A percentile compares a stretch with the other conserved stretches of the same genome.
Conservation (phyloP, 139 green algal genomes). For the Coccomyxa sp. region DNA sequence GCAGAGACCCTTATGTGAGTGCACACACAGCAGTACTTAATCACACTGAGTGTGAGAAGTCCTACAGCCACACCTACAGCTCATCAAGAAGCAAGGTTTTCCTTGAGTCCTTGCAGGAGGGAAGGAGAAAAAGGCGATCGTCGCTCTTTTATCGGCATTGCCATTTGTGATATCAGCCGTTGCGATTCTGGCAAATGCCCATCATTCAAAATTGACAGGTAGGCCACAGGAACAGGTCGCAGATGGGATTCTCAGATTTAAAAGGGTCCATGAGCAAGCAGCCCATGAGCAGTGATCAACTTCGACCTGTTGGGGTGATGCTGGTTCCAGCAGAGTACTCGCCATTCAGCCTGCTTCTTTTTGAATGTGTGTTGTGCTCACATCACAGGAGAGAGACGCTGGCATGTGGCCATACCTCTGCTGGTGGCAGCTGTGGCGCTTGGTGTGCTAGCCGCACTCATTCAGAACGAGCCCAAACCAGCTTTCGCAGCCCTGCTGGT, state of each 20-base stretch:
- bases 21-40: background rate
- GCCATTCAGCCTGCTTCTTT: no score
- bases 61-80: background rate
- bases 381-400: background rate
- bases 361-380: background rate
- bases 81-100: background rate
- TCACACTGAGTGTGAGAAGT: background rate
- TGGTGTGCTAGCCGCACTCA: background rate
- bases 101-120: background rate
- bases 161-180: slow-evolving; percentile 10
- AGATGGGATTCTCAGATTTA: no score
- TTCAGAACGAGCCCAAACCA: background rate
- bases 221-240: background rate
- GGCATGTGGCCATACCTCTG: slow-evolving; percentile 3
- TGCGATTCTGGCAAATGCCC: background rate
- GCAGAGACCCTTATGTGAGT: background rate
- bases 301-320: no score
- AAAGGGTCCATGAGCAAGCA: no score
- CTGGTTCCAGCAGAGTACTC: no score
- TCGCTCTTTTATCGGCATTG: slow-evolving; percentile 4
- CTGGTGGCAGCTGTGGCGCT: background rate
- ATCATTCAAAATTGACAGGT: slow-evolving; percentile 3
- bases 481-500: background rate
- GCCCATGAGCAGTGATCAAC: no score
- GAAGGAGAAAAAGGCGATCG: background rate